Evolutionary conservation across 1,284 basidiomycete species (phyloP).

Genomic region (Moesziomyces sp.): DNA sequence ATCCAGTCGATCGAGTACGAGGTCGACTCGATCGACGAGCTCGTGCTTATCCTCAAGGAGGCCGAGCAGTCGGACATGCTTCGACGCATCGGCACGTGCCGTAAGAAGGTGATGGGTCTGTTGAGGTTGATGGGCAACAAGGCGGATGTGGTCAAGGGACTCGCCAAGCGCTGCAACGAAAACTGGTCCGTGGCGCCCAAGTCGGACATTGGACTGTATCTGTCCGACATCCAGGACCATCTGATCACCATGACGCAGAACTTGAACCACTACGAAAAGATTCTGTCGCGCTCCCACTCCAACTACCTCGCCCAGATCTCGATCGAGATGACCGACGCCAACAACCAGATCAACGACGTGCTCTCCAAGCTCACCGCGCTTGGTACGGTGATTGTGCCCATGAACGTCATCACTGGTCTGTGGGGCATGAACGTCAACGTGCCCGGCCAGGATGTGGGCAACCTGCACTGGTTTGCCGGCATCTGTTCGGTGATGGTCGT

Average conservation of each 20-base stretch:
- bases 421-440: conserved; percentile 68
- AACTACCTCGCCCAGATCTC: conserved; percentile 74
- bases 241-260: conserved; percentile 99
- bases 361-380: conserved; percentile 97
- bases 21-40: conserved; percentile 98
- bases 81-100: conserved; percentile 90
- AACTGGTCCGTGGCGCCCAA: conserved; percentile 99
- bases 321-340: conserved; percentile 82
- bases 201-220: conserved; percentile 94
- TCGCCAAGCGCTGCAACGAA: conserved; percentile 96
- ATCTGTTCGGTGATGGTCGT: conserved; percentile 63
- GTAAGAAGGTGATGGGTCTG: conserved; percentile 99
- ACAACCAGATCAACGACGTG: conserved; percentile 98
- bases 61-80: conserved; percentile 84
- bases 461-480: conserved; percentile 64
- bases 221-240: conserved; percentile 90
- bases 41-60: conserved; percentile 93
- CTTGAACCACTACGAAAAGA: conserved; percentile 74
- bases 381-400: conserved; percentile 89
- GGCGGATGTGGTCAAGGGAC: conserved; percentile 98
- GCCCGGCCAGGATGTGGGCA: conserved; percentile 61
- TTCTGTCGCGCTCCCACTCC: conserved; percentile 97
- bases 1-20: conserved; percentile 99
- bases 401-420: conserved; percentile 69
- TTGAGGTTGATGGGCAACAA: conserved; percentile 96